Evolutionary conservation across 2,329 filamentous ascomycete genomes (phyloP).

Genomic region (Stachybotrys chlorohalonatus): DNA sequence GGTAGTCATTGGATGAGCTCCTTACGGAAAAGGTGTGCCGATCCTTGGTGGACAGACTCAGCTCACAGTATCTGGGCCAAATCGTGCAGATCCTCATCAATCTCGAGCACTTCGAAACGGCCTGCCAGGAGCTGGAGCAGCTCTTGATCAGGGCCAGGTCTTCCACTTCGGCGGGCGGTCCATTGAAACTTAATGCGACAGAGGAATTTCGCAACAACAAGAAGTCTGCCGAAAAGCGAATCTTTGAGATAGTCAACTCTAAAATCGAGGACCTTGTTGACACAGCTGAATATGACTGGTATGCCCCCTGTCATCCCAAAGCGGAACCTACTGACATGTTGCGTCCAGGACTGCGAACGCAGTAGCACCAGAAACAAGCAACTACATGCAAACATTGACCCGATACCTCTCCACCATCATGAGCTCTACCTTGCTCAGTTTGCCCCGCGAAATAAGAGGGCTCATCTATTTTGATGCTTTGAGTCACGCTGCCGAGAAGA

Average conservation of each 20-base stretch:
- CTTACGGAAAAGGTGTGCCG: constrained; percentile 87
- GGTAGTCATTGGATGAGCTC: constrained; percentile 83
- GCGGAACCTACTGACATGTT: constrained; percentile 7
- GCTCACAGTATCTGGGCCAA: constrained; percentile 89
- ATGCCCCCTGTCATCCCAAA: constrained; percentile 9
- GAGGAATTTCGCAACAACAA: constrained; percentile 82
- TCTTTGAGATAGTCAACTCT: constrained; percentile 96
- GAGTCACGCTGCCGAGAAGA: constrained; percentile 79
- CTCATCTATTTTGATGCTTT: constrained; percentile 93
- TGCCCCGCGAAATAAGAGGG: constrained; percentile 95
- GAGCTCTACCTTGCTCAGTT: constrained; percentile 82
- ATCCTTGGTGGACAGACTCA: constrained; percentile 77
- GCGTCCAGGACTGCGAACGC: constrained; percentile 39
- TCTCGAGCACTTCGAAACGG: constrained; percentile 90
- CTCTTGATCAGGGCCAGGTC: constrained; percentile 78
- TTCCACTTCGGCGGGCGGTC: constrained; percentile 69
- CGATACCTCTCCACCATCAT: constrained; percentile 93
- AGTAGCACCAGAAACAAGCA: constrained; percentile 65
- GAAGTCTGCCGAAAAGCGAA: constrained; percentile 92
- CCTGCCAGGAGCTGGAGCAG: constrained; percentile 81
- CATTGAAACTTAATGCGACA: constrained; percentile 72
- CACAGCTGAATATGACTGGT: constrained; percentile 96
- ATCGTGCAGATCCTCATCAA: constrained; percentile 99
- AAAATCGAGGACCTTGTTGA: constrained; percentile 98
- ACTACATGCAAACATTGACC: constrained; percentile 92